Evolutionary conservation across 139 green algal species (phyloP).

Genomic region (Parachlorella kessleri): DNA sequence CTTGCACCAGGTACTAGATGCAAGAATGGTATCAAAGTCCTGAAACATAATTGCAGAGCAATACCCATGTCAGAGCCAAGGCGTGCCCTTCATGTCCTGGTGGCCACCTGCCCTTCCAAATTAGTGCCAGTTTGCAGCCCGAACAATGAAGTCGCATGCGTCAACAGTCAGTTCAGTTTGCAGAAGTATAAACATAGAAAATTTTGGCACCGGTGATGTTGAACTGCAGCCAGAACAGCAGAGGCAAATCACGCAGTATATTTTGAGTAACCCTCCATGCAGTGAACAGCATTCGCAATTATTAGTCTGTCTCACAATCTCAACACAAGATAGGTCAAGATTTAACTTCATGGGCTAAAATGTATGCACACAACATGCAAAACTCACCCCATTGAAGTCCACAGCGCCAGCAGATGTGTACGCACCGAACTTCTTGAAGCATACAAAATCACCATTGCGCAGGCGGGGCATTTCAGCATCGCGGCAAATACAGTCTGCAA

Average conservation of each 20-base stretch:
- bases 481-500: slow-evolving; percentile 83
- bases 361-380: not conserved
- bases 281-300: not conserved
- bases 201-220: slow-evolving; percentile 1
- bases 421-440: slow-evolving; percentile 87
- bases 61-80: too few relatives aligned
- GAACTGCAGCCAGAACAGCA: not conserved
- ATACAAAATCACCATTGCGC: slow-evolving; percentile 85
- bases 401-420: slow-evolving; percentile 85
- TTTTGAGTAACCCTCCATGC: not conserved
- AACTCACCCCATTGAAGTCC: slow-evolving; percentile 77
- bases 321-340: not conserved
- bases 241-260: not conserved
- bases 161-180: too few relatives aligned
- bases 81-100: too few relatives aligned
- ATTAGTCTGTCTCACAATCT: not conserved
- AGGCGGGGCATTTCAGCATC: slow-evolving; percentile 79
- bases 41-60: too few relatives aligned
- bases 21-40: too few relatives aligned
- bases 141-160: too few relatives aligned
- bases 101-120: too few relatives aligned
- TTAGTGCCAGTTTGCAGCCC: too few relatives aligned
- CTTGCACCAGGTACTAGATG: too few relatives aligned
- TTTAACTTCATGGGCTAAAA: slow-evolving; percentile 6
- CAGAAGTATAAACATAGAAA: slow-evolving; percentile 3